phyloP scores from a whole-genome alignment of 805 yeast genomes.

The Sugiyamaella marilandica region DNA sequence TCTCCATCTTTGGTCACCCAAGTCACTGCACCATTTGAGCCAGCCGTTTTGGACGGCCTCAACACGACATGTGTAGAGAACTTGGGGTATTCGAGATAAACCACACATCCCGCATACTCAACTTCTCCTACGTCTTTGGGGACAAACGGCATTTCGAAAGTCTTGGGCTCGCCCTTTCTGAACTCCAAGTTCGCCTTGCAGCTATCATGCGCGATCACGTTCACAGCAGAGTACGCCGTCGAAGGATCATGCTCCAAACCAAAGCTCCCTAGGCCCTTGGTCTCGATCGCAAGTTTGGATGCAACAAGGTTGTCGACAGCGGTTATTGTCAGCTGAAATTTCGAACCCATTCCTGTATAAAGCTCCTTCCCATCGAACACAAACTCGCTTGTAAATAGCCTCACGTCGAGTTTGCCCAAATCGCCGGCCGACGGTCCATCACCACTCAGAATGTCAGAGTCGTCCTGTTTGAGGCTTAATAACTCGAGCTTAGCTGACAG shows the following conservation, averaged over 20 bases:
- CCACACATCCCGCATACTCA: slow-evolving; percentile 9
- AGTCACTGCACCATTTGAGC: background rate
- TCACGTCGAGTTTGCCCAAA: background rate
- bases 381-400: slow-evolving; percentile 17
- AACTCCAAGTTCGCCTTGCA: slow-evolving; percentile 23
- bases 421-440: background rate
- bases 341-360: slow-evolving; percentile 18
- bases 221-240: background rate
- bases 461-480: background rate
- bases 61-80: background rate
- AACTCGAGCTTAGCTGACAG: slow-evolving; percentile 1
- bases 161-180: slow-evolving; percentile 15
- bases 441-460: background rate
- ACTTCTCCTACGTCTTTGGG: slow-evolving; percentile 28
- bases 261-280: slow-evolving; percentile 10
- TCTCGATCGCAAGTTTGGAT: slow-evolving; percentile 9
- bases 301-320: background rate
- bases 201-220: background rate
- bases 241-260: slow-evolving; percentile 14
- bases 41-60: background rate
- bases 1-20: background rate
- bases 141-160: slow-evolving; percentile 26
- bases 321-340: slow-evolving; percentile 21
- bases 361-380: slow-evolving; percentile 17
- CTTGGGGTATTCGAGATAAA: slow-evolving; percentile 1